Evolutionary conservation across 2,329 filamentous ascomycete species (phyloP), one percentile per base, ranked within the genome.

Genomic region (Sporothrix mexicana): DNA sequence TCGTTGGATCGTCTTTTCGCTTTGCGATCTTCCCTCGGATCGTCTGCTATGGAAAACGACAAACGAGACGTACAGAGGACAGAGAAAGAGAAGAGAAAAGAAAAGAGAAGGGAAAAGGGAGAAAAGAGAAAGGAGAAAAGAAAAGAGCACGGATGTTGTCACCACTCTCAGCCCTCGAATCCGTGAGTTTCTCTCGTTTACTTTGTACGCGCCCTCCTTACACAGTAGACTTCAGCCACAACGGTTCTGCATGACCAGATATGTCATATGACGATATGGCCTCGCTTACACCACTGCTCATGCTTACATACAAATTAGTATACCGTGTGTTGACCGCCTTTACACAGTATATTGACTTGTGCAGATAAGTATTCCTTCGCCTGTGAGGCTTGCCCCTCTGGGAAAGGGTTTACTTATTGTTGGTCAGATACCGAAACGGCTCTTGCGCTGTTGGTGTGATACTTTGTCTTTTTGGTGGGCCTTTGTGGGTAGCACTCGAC

Each of bases 31-130:
- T n/a, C 13, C 45, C 23, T 47, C 1, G 13, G 61, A 45, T 67
- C 47, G 45, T 25, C 64, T 9, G 1, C n/a, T n/a, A 66, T 47
- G 64, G 64, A 68, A 53, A 68, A 68, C 64, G 64, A 51, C 45
- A 68, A 53, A 68, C 64, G 64, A 25, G 2, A 36, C 7, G 30
- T 36, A 36, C n/a, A n/a, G n/a, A n/a, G n/a, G n/a, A n/a, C n/a
- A n/a, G n/a, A n/a, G n/a, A n/a, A 36, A 7, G 30, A 36, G 30
- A 36, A 51, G 64, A 25, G 20, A 66, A 25, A n/a, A 7, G 20
- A 41, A 25, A 20, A 20, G 7, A 15, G 13, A 36, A 7, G 30
- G 7, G 30, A 36, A 51, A 23, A 45, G 64, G 15, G 20, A 66
- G 17, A n/a, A 7, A 36, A 7, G 30, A 36, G 30, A 36, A 51